Base-by-base conservation (phyloP, 2,329 filamentous ascomycete species). In the Fusarium denticulatum region DNA sequence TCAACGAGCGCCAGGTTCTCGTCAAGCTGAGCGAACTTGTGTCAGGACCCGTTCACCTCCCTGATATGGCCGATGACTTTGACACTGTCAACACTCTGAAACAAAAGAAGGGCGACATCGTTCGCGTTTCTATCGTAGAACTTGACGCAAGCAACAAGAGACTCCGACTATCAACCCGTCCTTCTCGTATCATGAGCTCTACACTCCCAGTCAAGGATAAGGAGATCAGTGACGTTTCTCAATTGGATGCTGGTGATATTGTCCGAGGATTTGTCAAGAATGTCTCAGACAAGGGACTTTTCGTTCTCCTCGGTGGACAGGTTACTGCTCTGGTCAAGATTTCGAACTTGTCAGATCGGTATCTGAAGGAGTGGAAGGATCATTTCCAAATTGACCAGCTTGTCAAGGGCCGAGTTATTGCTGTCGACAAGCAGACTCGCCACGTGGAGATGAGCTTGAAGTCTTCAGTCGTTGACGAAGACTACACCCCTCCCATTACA, bases 331-430 rank as follows among this genome's bases (percentile, higher is more conserved):
- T 95, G 78, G 93, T 97, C 53, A 92, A 94, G 75, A 92, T 98
- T 60, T 90, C 93, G 15, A 95, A 98, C 80, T 87, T 99, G 20
- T 97, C 95, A 0, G 96, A 99, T 80, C 89, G 90, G 13, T 99
- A 92, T 81, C 85, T 99, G 77, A 98, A 98, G 82, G 94, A 98
- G 69, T 99, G 96, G 96, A 97, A 97, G 84, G 90, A 93, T 40
- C 87, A 92, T 49, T 98, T 96, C 83, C 91, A 96, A 77, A 85
- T 96, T 53, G 94, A 97, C 78, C 95, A 98, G 82, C 87, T 99
- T 11, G 94, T 99, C 60, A 94, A 93, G 82, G 96, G 95, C 58
- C 94, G 96, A 73, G 87, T 99, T 67, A 89, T 93, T 52, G 86
- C 90, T 6, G 89, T 95, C 32, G 93, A 98, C 76, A 78, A 86